A percentile compares a stretch with the other conserved stretches of the same genome.
These are phyloP conservation scores for Metschnikowia rubicola DNA, from an alignment of 805 yeast genomes.

Conservation along the genomic window DNA sequence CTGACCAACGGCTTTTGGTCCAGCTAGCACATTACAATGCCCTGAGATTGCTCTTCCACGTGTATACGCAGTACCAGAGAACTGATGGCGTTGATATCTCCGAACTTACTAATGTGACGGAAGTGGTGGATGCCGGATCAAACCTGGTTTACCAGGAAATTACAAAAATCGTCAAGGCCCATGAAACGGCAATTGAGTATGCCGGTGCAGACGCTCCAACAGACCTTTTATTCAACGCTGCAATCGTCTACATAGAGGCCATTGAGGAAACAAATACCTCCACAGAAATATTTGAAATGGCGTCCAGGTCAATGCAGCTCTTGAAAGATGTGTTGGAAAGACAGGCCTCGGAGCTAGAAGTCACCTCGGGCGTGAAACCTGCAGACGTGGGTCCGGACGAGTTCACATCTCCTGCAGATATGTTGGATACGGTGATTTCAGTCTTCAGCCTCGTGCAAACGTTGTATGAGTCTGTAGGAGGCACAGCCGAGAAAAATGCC, in stretches of 20 bases:
- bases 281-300: neutral
- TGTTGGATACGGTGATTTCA: slow-evolving; percentile 31
- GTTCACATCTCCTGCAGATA: slow-evolving; percentile 21
- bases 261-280: slow-evolving; percentile 34
- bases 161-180: slow-evolving; percentile 31
- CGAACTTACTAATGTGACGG: slow-evolving; percentile 31
- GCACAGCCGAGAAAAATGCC: neutral
- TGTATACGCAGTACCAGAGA: slow-evolving; percentile 48
- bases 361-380: neutral
- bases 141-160: slow-evolving; percentile 41
- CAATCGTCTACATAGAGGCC: slow-evolving; percentile 45
- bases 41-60: slow-evolving; percentile 55
- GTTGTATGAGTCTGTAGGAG: slow-evolving; percentile 22
- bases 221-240: slow-evolving; percentile 47
- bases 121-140: slow-evolving; percentile 25
- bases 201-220: slow-evolving; percentile 13
- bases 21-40: slow-evolving; percentile 47
- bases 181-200: slow-evolving; percentile 34
- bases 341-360: slow-evolving; percentile 24
- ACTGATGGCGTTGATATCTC: slow-evolving; percentile 31
- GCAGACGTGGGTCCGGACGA: neutral
- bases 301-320: slow-evolving; percentile 15
- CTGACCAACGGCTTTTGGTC: slow-evolving; percentile 1
- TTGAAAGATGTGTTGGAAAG: slow-evolving; percentile 24
- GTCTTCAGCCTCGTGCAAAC: slow-evolving; percentile 29